Percentiles rank a stretch among this genome's conserved stretches.
Conservation (phyloP, 108 stramenopile genomes). For the Cyclotella baltica region DNA sequence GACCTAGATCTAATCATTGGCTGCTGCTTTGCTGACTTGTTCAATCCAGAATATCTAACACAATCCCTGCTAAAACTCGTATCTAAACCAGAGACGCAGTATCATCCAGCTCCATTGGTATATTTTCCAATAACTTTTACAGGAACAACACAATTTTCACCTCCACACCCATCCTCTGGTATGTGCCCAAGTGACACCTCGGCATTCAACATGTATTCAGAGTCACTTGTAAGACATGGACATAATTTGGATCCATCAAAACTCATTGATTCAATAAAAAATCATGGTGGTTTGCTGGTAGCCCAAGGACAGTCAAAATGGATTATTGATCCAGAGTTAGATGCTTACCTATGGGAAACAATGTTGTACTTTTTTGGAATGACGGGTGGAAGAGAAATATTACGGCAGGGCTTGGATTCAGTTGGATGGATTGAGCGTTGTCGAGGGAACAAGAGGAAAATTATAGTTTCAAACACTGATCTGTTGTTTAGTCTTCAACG, state of each 20-base stretch:
- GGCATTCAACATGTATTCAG: conserved; percentile 78
- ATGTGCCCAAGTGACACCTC: conserved; percentile 81
- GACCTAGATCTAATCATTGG: conserved; percentile 82
- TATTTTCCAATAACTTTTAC: conserved; percentile 94
- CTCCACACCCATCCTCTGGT: conserved; percentile 37
- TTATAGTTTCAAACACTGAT: conserved; percentile 82
- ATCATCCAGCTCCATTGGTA: conserved; percentile 53
- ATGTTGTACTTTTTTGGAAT: conserved; percentile 94
- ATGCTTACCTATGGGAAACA: conserved; percentile 76
- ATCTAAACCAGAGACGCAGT: not conserved
- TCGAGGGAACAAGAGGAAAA: conserved; percentile 51
- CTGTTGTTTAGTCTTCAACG: conserved; percentile 68
- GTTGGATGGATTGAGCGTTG: conserved; percentile 80
- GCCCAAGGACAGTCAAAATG: conserved; percentile 76
- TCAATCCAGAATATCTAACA: conserved; percentile 71
- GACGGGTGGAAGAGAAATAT: conserved; percentile 60
- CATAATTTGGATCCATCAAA: conserved; percentile 80
- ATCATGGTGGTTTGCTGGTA: conserved; percentile 71
- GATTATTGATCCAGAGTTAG: conserved; percentile 67
- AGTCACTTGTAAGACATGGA: conserved; percentile 69
- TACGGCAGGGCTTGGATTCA: conserved; percentile 62
- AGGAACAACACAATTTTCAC: conserved; percentile 78
- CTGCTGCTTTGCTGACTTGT: conserved; percentile 91
- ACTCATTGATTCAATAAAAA: conserved; percentile 64
- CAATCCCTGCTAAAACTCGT: conserved; percentile 59